phyloP scores from a whole-genome alignment of 257 asterid species.

The Solanum etuberosum region DNA sequence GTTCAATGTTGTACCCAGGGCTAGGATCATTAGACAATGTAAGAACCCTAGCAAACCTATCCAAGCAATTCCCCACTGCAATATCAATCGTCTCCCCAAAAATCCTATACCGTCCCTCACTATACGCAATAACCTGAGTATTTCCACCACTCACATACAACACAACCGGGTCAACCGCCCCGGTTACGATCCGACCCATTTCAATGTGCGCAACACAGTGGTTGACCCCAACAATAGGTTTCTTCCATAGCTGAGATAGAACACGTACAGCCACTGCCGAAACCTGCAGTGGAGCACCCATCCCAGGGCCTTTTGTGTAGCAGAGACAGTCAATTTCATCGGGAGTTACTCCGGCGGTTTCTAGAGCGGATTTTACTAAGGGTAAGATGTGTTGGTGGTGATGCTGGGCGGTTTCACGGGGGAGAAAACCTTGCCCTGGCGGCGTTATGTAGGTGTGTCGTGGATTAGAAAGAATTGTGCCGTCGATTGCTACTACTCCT shows the following conservation, averaged over 20 bases:
- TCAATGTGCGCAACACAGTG: slow-evolving; percentile 96
- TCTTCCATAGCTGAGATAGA: slow-evolving; percentile 87
- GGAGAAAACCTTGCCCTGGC: slow-evolving; percentile 94
- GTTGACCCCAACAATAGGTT: slow-evolving; percentile 82
- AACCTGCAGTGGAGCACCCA: slow-evolving; percentile 87
- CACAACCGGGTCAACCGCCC: slow-evolving; percentile 91
- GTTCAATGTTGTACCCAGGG: slow-evolving; percentile 98
- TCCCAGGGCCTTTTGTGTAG: slow-evolving; percentile 96
- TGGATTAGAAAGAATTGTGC: slow-evolving; percentile 71
- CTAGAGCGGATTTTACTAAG: slow-evolving; percentile 56
- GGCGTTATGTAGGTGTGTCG: slow-evolving; percentile 97
- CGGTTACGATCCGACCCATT: slow-evolving; percentile 88
- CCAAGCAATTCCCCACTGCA: slow-evolving; percentile 94
- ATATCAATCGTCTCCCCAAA: slow-evolving; percentile 94
- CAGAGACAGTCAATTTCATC: slow-evolving; percentile 71
- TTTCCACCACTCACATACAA: slow-evolving; percentile 95
- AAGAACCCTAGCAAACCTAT: slow-evolving; percentile 96
- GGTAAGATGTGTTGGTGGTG: slow-evolving; percentile 81
- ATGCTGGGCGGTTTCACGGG: slow-evolving; percentile 95
- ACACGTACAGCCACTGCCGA: slow-evolving; percentile 77
- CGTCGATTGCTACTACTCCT: slow-evolving; percentile 71
- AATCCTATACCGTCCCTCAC: slow-evolving; percentile 82
- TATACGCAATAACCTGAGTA: slow-evolving; percentile 90
- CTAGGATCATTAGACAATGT: slow-evolving; percentile 91
- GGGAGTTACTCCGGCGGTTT: slow-evolving; percentile 44